Evolutionary conservation across 192 early-diverging fungal species (phyloP).

Genomic region (Obelidium mucronatum): DNA sequence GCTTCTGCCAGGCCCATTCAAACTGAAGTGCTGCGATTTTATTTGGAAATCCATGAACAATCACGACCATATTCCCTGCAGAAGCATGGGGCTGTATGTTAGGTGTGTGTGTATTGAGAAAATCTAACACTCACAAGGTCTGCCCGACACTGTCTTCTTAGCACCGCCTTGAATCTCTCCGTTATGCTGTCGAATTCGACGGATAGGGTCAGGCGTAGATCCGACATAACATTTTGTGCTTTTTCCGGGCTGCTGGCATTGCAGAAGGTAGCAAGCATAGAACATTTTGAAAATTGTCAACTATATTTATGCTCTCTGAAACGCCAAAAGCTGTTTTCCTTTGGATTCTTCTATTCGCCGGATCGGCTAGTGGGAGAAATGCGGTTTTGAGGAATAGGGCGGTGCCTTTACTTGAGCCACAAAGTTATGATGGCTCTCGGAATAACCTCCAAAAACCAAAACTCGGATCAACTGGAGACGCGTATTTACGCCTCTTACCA

Average conservation of each 20-base stretch:
- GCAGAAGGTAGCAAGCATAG: conserved; percentile 57
- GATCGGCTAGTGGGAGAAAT: too few species aligned
- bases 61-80: conserved; percentile 52
- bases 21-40: conserved; percentile 57
- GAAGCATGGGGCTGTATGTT: not conserved
- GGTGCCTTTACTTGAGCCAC: too few species aligned
- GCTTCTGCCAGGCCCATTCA: conserved; percentile 63
- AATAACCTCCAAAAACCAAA: conserved; percentile 35
- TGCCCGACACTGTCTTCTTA: conserved; percentile 48
- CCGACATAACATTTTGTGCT: conserved; percentile 54
- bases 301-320: too few species aligned
- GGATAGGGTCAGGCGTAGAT: conserved; percentile 61
- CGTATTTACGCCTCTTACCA: conserved; percentile 5
- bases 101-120: not conserved
- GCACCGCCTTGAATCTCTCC: conserved; percentile 64
- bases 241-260: conserved; percentile 41
- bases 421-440: conserved; percentile 31
- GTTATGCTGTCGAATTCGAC: conserved; percentile 60
- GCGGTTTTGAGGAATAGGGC: too few species aligned
- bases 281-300: too few species aligned
- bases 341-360: too few species aligned
- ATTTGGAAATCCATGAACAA: conserved; percentile 59
- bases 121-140: conserved; percentile 55
- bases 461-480: conserved; percentile 10
- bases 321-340: too few species aligned